These are phyloP conservation scores for Aspergillus alliaceus DNA, from an alignment of 2,329 filamentous ascomycete species.

Conservation along the genomic window DNA sequence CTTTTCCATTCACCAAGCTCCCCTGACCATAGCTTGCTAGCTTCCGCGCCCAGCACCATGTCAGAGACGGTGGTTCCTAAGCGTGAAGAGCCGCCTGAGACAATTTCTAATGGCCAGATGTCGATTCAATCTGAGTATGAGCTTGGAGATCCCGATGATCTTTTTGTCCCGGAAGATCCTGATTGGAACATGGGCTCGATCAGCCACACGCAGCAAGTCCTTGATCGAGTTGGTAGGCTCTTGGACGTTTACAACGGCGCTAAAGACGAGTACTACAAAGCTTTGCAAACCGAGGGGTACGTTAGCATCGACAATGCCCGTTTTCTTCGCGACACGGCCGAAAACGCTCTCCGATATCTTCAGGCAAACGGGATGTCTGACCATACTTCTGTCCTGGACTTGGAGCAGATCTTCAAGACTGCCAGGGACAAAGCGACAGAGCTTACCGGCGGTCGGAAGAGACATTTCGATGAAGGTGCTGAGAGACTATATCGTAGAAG, in stretches of 20 bases:
- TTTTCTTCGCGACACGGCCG: constrained; percentile 46
- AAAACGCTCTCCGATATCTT: constrained; percentile 41
- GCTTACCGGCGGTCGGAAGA: constrained; percentile 39
- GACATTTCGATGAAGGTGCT: constrained; percentile 35
- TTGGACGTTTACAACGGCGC: constrained; percentile 37
- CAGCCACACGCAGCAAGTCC: background rate
- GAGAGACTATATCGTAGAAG: constrained; percentile 10
- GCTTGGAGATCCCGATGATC: background rate
- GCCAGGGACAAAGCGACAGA: constrained; percentile 36
- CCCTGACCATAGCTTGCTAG: background rate
- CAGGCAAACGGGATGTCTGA: constrained; percentile 20
- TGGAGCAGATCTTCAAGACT: constrained; percentile 32
- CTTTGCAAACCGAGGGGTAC: constrained; percentile 23
- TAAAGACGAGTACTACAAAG: constrained; percentile 36
- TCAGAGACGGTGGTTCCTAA: background rate
- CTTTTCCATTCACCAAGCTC: background rate
- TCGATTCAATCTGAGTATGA: background rate
- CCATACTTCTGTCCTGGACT: constrained; percentile 31
- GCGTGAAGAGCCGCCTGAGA: background rate
- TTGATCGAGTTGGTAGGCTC: constrained; percentile 17
- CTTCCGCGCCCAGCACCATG: background rate
- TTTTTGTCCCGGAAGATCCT: background rate
- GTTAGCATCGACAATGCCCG: constrained; percentile 30
- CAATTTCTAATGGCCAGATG: background rate
- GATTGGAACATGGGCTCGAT: background rate